Percentiles rank a stretch among this genome's conserved stretches.
These are phyloP conservation scores for Marchantia polymorpha DNA, from an alignment of 225 moss, liverwort and hornwort species.

Conservation along the genomic window DNA sequence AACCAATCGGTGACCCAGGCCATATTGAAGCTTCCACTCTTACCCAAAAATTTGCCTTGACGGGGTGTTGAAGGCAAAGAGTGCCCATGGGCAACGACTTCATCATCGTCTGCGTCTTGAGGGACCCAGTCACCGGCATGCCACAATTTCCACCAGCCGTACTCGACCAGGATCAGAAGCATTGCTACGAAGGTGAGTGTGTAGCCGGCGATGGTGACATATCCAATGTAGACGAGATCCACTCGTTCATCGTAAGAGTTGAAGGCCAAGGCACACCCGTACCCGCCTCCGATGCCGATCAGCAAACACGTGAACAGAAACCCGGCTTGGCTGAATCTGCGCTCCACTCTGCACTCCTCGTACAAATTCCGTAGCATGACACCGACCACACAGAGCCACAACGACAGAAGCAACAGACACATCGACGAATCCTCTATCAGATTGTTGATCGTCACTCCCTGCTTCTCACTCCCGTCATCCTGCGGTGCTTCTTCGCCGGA, in stretches of 20 bases:
- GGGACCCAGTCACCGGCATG: neutral
- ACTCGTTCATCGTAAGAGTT: slow-evolving; percentile 21
- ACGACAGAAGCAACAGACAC: slow-evolving; percentile 20
- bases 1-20: slow-evolving; percentile 19
- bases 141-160: slow-evolving; percentile 12
- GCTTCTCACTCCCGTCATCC: slow-evolving; percentile 10
- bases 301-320: slow-evolving; percentile 16
- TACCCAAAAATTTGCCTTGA: neutral
- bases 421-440: slow-evolving; percentile 24
- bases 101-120: neutral
- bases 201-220: slow-evolving; percentile 12
- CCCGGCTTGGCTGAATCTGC: slow-evolving; percentile 24
- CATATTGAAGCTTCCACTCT: slow-evolving; percentile 22
- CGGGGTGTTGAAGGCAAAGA: neutral
- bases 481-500: neutral
- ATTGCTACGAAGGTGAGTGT: slow-evolving; percentile 8
- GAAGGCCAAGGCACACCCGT: slow-evolving; percentile 20
- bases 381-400: slow-evolving; percentile 23
- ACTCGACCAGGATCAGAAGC: slow-evolving; percentile 15
- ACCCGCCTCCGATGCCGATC: slow-evolving; percentile 22
- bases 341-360: slow-evolving; percentile 27
- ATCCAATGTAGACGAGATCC: slow-evolving; percentile 26
- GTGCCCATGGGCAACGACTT: too few relatives aligned
- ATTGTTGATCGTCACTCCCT: slow-evolving; percentile 18
- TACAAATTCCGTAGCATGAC: slow-evolving; percentile 25